Evolutionary conservation across 257 asterid genomes (phyloP), one percentile per base, ranked within the genome.

Genomic region (Orobanche coerulescens): DNA sequence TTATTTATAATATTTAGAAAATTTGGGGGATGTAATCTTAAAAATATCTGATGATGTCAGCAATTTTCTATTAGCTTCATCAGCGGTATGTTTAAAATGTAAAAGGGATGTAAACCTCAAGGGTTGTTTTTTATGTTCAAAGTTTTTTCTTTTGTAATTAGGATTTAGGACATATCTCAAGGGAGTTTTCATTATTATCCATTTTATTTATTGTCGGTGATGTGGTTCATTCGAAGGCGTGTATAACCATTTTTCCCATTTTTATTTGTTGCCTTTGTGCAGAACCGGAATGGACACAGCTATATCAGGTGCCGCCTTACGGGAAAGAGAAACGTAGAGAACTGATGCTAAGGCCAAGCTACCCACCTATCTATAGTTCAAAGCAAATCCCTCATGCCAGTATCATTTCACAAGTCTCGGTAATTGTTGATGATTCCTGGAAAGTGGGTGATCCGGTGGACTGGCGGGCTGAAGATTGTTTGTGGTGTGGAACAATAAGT

Each of bases 381-480:
- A 76, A 48, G 33, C 64, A 79, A 56, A 52, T 63, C 58, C 80
- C 80, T 50, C 47, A 40, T 61, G 65, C 15, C 37, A 57, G 66
- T 61, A 73, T 64, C 43, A 55, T 74, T 62, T 62, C 82, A 8
- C 80, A 79, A 67, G 82, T 73, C 65, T 30, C 67, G 28, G 85
- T 92, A 25, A 40, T 79, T 72, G 65, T 74, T 28, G 57, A 75
- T 25, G 79, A 74, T 63, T 25, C 24, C 34, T 88, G 98, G 96
- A 76, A 75, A 70, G 84, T 79, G 49, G 98, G 95, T 19, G 94
- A 92, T 77, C 51, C 77, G 56, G 93, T 92, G 67, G 98, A 92
- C 72, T 79, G 87, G 94, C 56, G 66, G 71, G 37, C 61, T 9
- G 46, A 44, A 34, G 75, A 33, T 56, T 84, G 88, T 75, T 76